These are phyloP conservation scores for Eurotiales sp. DNA, from an alignment of 2,329 filamentous ascomycete genomes.

Conservation along the genomic window DNA sequence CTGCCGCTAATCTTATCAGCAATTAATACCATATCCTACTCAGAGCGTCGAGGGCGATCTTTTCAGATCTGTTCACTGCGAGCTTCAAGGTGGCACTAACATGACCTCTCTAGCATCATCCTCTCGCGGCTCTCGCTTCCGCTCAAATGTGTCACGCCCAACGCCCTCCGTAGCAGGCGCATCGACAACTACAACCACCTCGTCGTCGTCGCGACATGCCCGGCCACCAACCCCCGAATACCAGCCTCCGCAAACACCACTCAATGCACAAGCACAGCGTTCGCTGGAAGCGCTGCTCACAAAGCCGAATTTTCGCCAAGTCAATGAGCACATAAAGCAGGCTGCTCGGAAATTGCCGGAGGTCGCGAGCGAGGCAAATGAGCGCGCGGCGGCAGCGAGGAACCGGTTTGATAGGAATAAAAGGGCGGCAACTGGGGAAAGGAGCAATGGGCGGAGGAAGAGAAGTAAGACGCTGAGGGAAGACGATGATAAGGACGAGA, in stretches of 20 bases:
- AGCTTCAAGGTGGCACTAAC: too few species aligned
- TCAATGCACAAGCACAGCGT: conserved; percentile 46
- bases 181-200: too few species aligned
- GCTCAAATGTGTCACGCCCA: too few species aligned
- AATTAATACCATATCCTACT: not conserved
- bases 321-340: conserved; percentile 48
- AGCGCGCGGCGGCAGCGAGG: conserved; percentile 44
- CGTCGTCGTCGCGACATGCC: not conserved
- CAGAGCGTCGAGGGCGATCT: not conserved
- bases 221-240: conserved; percentile 39
- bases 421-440: conserved; percentile 16
- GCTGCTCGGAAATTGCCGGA: conserved; percentile 47
- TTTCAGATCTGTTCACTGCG: too few species aligned
- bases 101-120: conserved; percentile 5
- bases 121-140: conserved; percentile 3
- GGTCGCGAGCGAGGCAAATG: conserved; percentile 54
- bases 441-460: conserved; percentile 15
- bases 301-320: conserved; percentile 37
- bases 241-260: conserved; percentile 50
- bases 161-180: not conserved
- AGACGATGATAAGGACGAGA: conserved; percentile 26
- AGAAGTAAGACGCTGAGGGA: conserved; percentile 23
- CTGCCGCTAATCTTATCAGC: conserved; percentile 12
- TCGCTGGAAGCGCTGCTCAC: conserved; percentile 45
- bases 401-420: conserved; percentile 35